These are phyloP conservation scores for Phallus indusiatus DNA, from an alignment of 768 basidiomycete species.

Conservation along the genomic window DNA sequence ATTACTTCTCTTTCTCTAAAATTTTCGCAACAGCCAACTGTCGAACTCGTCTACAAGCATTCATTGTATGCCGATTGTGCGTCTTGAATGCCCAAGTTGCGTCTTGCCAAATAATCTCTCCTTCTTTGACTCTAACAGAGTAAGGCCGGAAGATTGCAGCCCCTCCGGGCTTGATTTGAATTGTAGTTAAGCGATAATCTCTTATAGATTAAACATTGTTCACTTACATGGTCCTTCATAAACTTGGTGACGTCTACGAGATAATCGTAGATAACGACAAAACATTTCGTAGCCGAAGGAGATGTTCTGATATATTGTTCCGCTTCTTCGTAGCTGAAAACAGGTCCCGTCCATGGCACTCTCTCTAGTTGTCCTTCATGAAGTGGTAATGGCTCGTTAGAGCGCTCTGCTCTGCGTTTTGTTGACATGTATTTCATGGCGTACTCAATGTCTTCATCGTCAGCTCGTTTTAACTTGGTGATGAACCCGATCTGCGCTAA, in stretches of 20 bases:
- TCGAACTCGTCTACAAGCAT: slow-evolving; percentile 38
- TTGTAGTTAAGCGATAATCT: no score
- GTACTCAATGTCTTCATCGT: slow-evolving; percentile 33
- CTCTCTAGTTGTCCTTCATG: neutral
- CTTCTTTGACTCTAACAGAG: slow-evolving; percentile 21
- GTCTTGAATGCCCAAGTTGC: slow-evolving; percentile 61
- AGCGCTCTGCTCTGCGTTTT: slow-evolving; percentile 22
- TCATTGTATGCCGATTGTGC: slow-evolving; percentile 59
- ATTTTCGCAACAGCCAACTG: slow-evolving; percentile 37
- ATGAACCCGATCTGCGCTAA: slow-evolving; percentile 42
- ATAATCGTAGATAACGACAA: slow-evolving; percentile 51
- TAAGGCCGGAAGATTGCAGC: slow-evolving; percentile 43
- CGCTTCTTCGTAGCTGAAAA: slow-evolving; percentile 34
- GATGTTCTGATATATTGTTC: slow-evolving; percentile 23
- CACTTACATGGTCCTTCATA: slow-evolving; percentile 55
- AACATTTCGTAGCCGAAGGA: slow-evolving; percentile 25
- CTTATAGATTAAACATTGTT: neutral
- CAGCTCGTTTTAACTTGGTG: slow-evolving; percentile 38
- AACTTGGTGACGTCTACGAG: slow-evolving; percentile 55
- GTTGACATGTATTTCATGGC: slow-evolving; percentile 39
- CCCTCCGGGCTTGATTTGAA: slow-evolving; percentile 51
- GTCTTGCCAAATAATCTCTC: slow-evolving; percentile 25
- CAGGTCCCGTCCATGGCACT: slow-evolving; percentile 26
- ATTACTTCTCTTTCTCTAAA: neutral
- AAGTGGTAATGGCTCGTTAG: slow-evolving; percentile 9